Percentiles rank a stretch among this genome's conserved stretches.
Evolutionary conservation across 345 rosid species (phyloP).

Genomic region (Clausena lansium): DNA sequence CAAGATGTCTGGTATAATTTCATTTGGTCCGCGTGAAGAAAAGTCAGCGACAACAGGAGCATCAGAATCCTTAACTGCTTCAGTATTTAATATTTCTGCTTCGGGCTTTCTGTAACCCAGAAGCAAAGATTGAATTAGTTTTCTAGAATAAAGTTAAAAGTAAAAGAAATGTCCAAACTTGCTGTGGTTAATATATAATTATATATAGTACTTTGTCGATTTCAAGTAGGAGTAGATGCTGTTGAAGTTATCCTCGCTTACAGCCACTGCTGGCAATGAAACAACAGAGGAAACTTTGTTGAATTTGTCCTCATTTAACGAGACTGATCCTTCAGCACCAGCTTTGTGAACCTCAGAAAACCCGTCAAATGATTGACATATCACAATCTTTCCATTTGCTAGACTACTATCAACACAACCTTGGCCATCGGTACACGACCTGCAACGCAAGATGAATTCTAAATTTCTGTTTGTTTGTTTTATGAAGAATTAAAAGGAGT

Average conservation of each 20-base stretch:
- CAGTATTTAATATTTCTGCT: constrained; percentile 29
- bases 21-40: constrained; percentile 46
- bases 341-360: constrained; percentile 3
- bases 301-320: not conserved
- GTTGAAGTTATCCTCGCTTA: not conserved
- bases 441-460: constrained; percentile 14
- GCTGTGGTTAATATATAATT: too few relatives aligned
- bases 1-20: constrained; percentile 19
- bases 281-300: not conserved
- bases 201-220: constrained; percentile 18
- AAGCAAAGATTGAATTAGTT: not conserved
- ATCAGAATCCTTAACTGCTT: constrained; percentile 17
- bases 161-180: not conserved
- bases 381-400: constrained; percentile 39
- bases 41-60: constrained; percentile 36
- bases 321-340: constrained; percentile 34
- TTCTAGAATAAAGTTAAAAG: not conserved
- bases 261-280: constrained; percentile 27
- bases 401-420: constrained; percentile 28
- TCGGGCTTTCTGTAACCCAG: not conserved
- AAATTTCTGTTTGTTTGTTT: not conserved
- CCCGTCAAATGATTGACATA: constrained; percentile 7
- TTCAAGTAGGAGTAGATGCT: constrained; percentile 27
- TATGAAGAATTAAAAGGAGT: not conserved
- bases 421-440: constrained; percentile 15